A percentile compares a stretch with the other conserved stretches of the same genome.
These are phyloP conservation scores for Ogataea ramenticola DNA, from an alignment of 805 yeast genomes.

Conservation along the genomic window DNA sequence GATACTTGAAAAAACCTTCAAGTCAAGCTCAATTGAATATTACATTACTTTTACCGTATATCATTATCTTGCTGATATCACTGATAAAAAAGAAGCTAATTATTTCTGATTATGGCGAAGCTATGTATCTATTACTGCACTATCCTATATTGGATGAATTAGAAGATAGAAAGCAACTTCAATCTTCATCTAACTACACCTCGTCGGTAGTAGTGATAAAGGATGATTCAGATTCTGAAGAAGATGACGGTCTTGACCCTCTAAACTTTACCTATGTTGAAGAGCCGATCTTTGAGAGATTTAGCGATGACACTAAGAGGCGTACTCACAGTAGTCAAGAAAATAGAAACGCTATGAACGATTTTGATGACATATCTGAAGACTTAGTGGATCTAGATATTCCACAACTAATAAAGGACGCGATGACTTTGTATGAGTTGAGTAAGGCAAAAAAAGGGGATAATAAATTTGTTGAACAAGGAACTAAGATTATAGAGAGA, in stretches of 20 bases:
- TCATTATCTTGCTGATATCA: slow-evolving; percentile 35
- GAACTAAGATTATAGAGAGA: slow-evolving; percentile 10
- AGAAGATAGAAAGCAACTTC: neutral
- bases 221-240: neutral
- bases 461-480: slow-evolving; percentile 1
- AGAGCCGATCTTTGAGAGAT: slow-evolving; percentile 6
- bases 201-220: neutral
- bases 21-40: slow-evolving; percentile 15
- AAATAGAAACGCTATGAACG: neutral
- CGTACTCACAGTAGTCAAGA: too few species aligned
- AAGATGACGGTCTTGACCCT: slow-evolving; percentile 1
- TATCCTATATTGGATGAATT: slow-evolving; percentile 29
- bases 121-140: slow-evolving; percentile 40
- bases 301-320: slow-evolving; percentile 6
- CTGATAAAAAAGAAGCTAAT: slow-evolving; percentile 36
- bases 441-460: neutral
- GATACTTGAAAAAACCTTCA: slow-evolving; percentile 8
- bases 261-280: slow-evolving; percentile 17
- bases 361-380: neutral
- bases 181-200: neutral
- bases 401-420: slow-evolving; percentile 10
- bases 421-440: slow-evolving; percentile 11
- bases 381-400: slow-evolving; percentile 7
- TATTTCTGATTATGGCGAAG: slow-evolving; percentile 45
- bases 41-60: slow-evolving; percentile 30